Evolutionary conservation across 352 stramenopile genomes (phyloP), one percentile per base, ranked within the genome.

Genomic region (Phytophthora chlamydospora): DNA sequence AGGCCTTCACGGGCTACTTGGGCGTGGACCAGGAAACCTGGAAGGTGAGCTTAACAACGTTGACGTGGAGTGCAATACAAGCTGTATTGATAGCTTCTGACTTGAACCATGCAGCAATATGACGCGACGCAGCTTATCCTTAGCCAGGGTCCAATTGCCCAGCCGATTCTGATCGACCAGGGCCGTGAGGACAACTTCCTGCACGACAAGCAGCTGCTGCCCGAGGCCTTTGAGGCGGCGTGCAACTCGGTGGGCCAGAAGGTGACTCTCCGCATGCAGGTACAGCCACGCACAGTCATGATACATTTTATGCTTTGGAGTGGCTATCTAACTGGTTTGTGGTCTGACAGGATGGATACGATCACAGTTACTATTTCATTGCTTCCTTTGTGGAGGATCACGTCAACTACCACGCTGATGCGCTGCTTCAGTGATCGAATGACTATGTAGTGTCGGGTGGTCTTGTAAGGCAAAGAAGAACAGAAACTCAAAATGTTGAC

Each of bases 341-440:
- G 32, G 7, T 50, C 42, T 12, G 52, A 31, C 69, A 91, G 73
- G 85, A 97, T 14, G 96, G 94, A 38, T 99, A 98, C 73, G 97
- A 99, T 73, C 97, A 99, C 85, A 96, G 85, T 60, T 99, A 99
- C 75, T 98, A 97, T 68, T 99, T 99, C 79, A 98, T 99, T 67
- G 81, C 90, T 60, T 95, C 93, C 2, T 99, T 98, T 64, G 84
- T 98, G 27, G 93, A 97, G 33, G 93, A 99, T 63, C 97, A 99
- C 78, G 70, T 99, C 40, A 82, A 90, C 66, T 95, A 98, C 72
- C 96, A 99, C 74, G 93, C 96, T 12, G 85, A 96, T 19, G 74
- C 75, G 40, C 78, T 98, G 19, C 68, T 95, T 46, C 63, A 81
- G 50, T 78, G 78, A 59, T n/a, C 27, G 27, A 31, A 8, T 31